Base-by-base conservation (phyloP, 2,329 filamentous ascomycete genomes). In the Herpotrichia juniperi region DNA sequence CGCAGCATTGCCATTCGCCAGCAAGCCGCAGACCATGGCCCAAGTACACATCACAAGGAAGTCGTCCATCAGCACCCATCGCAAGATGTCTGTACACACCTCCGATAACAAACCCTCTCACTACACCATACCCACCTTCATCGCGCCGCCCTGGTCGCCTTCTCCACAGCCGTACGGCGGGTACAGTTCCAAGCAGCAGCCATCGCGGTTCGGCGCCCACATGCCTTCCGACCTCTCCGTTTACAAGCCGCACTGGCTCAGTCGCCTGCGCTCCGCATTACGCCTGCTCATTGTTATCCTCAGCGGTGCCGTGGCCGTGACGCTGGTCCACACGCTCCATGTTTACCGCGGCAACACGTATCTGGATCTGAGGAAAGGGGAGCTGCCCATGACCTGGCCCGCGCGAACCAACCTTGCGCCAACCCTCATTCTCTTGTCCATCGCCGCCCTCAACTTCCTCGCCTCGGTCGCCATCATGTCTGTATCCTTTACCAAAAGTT, bases 321-420 rank as follows among this genome's bases (percentile, higher is more conserved):
- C 68, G 56, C 60, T 73, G 24, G 64, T 66, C 54, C 69, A 74
- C 66, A 72, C 69, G 16, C 64, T 74, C 45, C 56, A 66, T 46
- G 68, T 72, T 46, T 72, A 67, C 44, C 64, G 68, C 45, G 63
- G 69, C 46, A 72, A 72, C 56, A 56, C 59, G 40, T 71, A 67
- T 53, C 61, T 72, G 51, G 69, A 72, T 53, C 66, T 72, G 49
- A 64, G 69, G 48, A 67, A 66, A 17, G 69, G 69, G 35, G 69
- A 74, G 54, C 58, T 72, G 48, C 69, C 71, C 55, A 73, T 72
- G 66, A 66, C 65, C 46, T 74, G 71, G 71, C 71, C 71, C 17
- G 68, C 69, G 26, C 61, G 63, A 45, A 73, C 69, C 21, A 72
- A 73, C 45, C 69, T 73, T 25, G 65, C 62, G 5, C 68, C 71